Evolutionary conservation across 2,329 filamentous ascomycete species (phyloP).

Genomic region (Trichoderma endophyticum): DNA sequence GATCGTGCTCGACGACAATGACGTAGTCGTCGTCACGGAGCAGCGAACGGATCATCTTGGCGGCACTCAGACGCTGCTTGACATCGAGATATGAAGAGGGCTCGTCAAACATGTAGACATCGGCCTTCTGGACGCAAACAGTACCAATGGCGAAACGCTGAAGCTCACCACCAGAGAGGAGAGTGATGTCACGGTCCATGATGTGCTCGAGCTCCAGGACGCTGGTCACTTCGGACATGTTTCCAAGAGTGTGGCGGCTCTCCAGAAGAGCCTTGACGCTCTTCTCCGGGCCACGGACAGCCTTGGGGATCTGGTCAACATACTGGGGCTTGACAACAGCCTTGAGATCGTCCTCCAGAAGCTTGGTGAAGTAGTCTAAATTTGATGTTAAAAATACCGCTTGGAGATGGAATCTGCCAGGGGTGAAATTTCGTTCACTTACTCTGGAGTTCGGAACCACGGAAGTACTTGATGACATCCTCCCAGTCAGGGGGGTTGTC

Average conservation of each 20-base stretch:
- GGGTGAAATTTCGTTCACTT: conserved; percentile 36
- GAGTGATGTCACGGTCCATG: conserved; percentile 82
- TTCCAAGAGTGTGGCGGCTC: conserved; percentile 70
- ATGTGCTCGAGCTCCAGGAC: conserved; percentile 85
- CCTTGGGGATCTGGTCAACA: conserved; percentile 95
- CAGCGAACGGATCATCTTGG: conserved; percentile 86
- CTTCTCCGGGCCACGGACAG: conserved; percentile 78
- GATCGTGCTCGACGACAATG: conserved; percentile 98
- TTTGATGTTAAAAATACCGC: conserved; percentile 4
- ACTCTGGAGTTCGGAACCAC: conserved; percentile 97
- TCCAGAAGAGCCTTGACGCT: conserved; percentile 76
- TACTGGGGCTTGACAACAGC: conserved; percentile 99
- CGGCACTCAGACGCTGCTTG: conserved; percentile 94
- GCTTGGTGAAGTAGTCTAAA: conserved; percentile 93
- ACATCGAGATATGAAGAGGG: conserved; percentile 99
- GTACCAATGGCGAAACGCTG: conserved; percentile 97
- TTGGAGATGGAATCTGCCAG: background rate
- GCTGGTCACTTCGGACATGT: conserved; percentile 78
- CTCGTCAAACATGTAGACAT: conserved; percentile 99
- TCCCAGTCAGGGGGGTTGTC: conserved; percentile 99
- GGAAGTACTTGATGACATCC: conserved; percentile 97
- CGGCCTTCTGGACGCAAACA: conserved; percentile 91
- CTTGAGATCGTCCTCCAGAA: conserved; percentile 94
- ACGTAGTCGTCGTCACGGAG: conserved; percentile 89
- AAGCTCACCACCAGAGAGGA: conserved; percentile 94